Evolutionary conservation across 192 early-diverging fungal species (phyloP).

Genomic region (Backusella sp.): DNA sequence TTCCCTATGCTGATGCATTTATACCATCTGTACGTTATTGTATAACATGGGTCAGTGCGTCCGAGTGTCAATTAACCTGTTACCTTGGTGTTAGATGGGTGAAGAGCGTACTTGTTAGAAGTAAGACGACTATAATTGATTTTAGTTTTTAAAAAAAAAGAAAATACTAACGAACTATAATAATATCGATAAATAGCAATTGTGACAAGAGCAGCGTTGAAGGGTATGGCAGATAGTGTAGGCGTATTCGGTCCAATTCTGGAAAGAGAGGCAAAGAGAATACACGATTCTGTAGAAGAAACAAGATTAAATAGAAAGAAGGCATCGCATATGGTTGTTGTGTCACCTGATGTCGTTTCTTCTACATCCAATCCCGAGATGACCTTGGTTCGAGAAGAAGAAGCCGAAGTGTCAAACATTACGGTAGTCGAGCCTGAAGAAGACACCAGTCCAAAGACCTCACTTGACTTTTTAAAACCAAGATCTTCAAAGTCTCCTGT

Average conservation of each 20-base stretch:
- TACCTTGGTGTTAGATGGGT: conserved; percentile 63
- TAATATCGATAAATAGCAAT: conserved; percentile 34
- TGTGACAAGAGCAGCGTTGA: conserved; percentile 56
- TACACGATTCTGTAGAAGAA: conserved; percentile 1
- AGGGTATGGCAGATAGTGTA: conserved; percentile 58
- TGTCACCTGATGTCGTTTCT: not conserved
- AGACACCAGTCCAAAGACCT: not conserved
- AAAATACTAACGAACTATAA: not conserved
- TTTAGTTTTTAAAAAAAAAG: too few relatives aligned
- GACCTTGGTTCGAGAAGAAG: not conserved
- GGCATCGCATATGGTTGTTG: not conserved
- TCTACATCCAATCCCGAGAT: not conserved
- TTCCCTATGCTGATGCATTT: conserved; percentile 37
- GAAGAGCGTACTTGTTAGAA: conserved; percentile 69
- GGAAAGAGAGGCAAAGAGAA: conserved; percentile 39
- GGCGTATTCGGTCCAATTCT: conserved; percentile 44
- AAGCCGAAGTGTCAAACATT: not conserved
- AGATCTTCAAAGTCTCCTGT: not conserved
- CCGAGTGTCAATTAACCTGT: conserved; percentile 56
- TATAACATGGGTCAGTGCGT: conserved; percentile 60
- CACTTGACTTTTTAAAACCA: not conserved
- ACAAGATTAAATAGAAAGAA: not conserved
- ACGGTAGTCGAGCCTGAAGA: not conserved
- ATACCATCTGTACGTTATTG: conserved; percentile 56
- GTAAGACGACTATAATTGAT: conserved; percentile 19